These are phyloP conservation scores for Massarina eburnea DNA, from an alignment of 2,329 filamentous ascomycete genomes.

Conservation along the genomic window DNA sequence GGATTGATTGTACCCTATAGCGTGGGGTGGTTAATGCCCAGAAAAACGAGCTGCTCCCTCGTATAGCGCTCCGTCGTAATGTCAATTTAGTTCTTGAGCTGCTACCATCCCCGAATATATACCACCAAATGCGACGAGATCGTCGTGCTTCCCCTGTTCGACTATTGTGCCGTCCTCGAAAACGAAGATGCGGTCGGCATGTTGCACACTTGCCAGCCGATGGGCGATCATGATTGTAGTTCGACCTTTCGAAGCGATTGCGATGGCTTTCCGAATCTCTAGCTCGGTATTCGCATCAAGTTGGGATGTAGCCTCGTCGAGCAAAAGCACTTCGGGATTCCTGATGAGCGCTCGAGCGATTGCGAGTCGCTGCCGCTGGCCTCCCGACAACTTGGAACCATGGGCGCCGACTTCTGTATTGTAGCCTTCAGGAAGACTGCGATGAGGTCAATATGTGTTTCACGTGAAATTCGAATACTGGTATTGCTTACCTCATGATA, in stretches of 20 bases:
- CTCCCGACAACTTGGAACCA: conserved; percentile 48
- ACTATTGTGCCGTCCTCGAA: conserved; percentile 67
- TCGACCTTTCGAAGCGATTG: conserved; percentile 44
- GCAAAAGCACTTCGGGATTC: conserved; percentile 49
- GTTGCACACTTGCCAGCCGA: conserved; percentile 73
- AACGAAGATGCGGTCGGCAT: conserved; percentile 79
- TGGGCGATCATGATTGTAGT: conserved; percentile 79
- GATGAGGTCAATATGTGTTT: no score
- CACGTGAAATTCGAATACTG: no score
- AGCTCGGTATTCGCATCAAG: conserved; percentile 50
- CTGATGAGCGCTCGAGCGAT: conserved; percentile 51
- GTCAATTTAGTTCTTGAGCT: conserved; percentile 40
- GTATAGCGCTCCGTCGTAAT: no score
- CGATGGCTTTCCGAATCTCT: conserved; percentile 46
- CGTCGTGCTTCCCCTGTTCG: conserved; percentile 63
- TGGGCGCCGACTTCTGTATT: conserved; percentile 49
- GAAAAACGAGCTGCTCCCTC: no score
- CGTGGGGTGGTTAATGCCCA: no score
- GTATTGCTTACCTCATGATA: no score
- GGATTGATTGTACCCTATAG: no score
- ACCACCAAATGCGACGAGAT: conserved; percentile 51
- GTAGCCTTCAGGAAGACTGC: conserved; percentile 51
- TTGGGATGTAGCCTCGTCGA: conserved; percentile 52
- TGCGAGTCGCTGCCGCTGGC: conserved; percentile 50
- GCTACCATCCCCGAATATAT: conserved; percentile 42